Conservation (phyloP, 2,329 filamentous ascomycete species). For the Aureobasidium sp. region DNA sequence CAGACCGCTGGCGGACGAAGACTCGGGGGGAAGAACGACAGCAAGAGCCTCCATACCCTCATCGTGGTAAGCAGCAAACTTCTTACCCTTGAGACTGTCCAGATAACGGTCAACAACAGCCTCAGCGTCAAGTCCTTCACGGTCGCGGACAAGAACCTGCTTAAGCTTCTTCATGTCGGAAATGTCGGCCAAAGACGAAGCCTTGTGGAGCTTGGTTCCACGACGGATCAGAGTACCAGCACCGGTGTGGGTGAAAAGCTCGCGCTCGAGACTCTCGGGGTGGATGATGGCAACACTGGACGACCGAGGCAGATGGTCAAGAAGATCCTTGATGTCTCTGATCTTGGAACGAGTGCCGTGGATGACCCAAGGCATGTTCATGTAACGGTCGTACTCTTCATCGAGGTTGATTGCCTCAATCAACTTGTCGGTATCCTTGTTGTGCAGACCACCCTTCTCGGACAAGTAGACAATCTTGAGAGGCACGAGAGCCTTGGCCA, state of each 20-base stretch:
- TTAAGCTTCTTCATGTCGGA: constrained; percentile 71
- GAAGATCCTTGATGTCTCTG: constrained; percentile 89
- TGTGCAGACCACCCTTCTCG: constrained; percentile 93
- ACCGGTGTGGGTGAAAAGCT: constrained; percentile 92
- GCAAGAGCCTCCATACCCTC: constrained; percentile 89
- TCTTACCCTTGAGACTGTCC: constrained; percentile 64
- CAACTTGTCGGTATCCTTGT: constrained; percentile 87
- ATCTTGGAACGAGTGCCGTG: constrained; percentile 96
- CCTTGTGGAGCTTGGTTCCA: constrained; percentile 79
- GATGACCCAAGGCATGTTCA: constrained; percentile 90
- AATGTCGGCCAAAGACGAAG: constrained; percentile 65
- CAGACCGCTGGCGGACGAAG: constrained; percentile 57
- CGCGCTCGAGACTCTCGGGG: constrained; percentile 89
- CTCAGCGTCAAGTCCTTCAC: constrained; percentile 71
- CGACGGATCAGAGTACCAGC: constrained; percentile 88
- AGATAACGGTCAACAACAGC: constrained; percentile 84
- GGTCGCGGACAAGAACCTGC: constrained; percentile 72
- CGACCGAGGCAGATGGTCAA: constrained; percentile 80
- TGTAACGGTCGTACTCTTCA: constrained; percentile 87
- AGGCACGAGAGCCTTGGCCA: constrained; percentile 81
- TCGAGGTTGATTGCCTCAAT: constrained; percentile 97
- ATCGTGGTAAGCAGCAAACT: constrained; percentile 92
- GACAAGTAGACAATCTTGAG: constrained; percentile 98
- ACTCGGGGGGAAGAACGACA: constrained; percentile 70
- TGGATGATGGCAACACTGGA: constrained; percentile 98